Evolutionary conservation across 2,329 filamentous ascomycete genomes (phyloP).

Genomic region (Pseudofabraea citricarpa): DNA sequence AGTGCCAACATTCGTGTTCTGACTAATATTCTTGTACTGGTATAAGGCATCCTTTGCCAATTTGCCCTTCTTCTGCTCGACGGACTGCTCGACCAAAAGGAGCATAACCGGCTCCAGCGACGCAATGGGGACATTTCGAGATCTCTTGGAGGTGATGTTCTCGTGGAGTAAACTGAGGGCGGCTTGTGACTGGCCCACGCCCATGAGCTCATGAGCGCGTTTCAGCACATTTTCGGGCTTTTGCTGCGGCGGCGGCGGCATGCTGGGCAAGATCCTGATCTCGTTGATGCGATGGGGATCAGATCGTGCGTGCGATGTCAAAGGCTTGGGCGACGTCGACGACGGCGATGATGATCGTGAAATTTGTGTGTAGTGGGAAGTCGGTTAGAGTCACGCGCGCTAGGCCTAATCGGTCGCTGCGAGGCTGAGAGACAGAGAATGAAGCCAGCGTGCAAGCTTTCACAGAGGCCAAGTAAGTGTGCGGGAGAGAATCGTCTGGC

Average conservation of each 20-base stretch:
- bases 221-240: slow-evolving; percentile 99
- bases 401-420: too few species aligned
- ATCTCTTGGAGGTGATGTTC: slow-evolving; percentile 98
- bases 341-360: slow-evolving; percentile 3
- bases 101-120: slow-evolving; percentile 98
- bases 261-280: slow-evolving; percentile 14
- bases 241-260: slow-evolving; percentile 88
- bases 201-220: slow-evolving; percentile 97
- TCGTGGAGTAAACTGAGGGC: slow-evolving; percentile 95
- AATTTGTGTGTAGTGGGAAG: slow-evolving; percentile 4
- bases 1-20: slow-evolving; percentile 97
- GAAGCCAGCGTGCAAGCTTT: too few species aligned
- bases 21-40: slow-evolving; percentile 99
- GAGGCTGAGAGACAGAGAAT: too few species aligned
- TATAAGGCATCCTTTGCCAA: slow-evolving; percentile 97
- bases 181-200: slow-evolving; percentile 87
- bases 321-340: too few species aligned
- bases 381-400: too few species aligned
- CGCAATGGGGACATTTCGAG: slow-evolving; percentile 92
- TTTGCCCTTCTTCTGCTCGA: slow-evolving; percentile 97
- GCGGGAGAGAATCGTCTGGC: too few species aligned
- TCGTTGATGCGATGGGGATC: background rate
- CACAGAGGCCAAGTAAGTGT: too few species aligned
- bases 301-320: too few species aligned
- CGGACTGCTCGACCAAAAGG: slow-evolving; percentile 91